A percentile compares a stretch with the other conserved stretches of the same genome.
phyloP scores from a whole-genome alignment of 257 asterid genomes.

The Parsonsia alboflavescens region DNA sequence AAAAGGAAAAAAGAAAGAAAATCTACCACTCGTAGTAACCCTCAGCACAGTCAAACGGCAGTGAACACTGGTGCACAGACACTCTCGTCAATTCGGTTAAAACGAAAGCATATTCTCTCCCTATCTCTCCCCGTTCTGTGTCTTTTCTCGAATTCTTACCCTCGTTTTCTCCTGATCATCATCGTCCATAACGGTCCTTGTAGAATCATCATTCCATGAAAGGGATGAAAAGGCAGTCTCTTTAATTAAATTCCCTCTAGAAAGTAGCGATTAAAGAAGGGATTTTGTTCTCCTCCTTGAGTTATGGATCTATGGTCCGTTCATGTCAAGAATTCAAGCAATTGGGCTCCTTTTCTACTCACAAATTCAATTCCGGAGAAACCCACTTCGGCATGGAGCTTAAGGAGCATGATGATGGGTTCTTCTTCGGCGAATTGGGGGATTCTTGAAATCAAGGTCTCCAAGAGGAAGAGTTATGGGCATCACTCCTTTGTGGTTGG shows the following conservation, averaged over 20 bases:
- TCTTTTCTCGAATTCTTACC: neutral
- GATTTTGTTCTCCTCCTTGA: conserved; percentile 6
- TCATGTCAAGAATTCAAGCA: conserved; percentile 17
- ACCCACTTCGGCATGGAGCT: conserved; percentile 42
- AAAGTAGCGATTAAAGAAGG: neutral
- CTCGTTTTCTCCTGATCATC: neutral
- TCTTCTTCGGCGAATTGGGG: conserved; percentile 21
- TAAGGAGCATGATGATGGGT: conserved; percentile 30
- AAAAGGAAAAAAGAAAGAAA: no score
- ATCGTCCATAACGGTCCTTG: conserved; percentile 2
- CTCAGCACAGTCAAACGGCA: neutral
- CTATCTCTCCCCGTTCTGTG: neutral
- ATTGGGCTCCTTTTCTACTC: conserved; percentile 21
- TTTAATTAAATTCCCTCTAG: neutral
- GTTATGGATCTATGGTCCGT: conserved; percentile 26
- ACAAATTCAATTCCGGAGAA: conserved; percentile 47
- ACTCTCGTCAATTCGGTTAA: conserved; percentile 1
- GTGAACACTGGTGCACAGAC: neutral
- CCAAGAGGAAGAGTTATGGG: conserved; percentile 30
- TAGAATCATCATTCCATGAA: neutral
- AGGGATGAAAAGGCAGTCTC: neutral
- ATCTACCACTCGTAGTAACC: no score
- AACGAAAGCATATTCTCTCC: conserved; percentile 9
- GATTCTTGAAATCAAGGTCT: conserved; percentile 36
- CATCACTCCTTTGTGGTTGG: conserved; percentile 43